phyloP scores from a whole-genome alignment of 352 stramenopile genomes.

The Globisporangium mamillatum region DNA sequence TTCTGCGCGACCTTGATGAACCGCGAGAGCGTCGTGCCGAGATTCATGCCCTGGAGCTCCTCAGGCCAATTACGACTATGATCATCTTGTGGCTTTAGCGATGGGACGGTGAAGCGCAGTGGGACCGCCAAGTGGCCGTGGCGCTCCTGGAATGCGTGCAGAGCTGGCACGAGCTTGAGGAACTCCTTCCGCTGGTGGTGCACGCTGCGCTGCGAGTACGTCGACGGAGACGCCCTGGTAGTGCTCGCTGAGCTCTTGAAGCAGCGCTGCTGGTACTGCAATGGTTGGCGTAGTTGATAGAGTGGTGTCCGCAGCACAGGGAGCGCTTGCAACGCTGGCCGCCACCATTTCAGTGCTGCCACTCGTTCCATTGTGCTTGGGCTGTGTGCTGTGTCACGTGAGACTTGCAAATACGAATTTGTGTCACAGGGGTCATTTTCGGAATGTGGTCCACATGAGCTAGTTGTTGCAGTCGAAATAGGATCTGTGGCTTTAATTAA shows the following conservation, averaged over 20 bases:
- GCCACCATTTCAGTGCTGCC: neutral
- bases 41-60: constrained; percentile 35
- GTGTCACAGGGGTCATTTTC: neutral
- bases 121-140: constrained; percentile 33
- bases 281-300: neutral
- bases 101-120: constrained; percentile 31
- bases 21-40: constrained; percentile 38
- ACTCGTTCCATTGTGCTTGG: neutral
- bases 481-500: neutral
- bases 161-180: constrained; percentile 22
- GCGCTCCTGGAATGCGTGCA: constrained; percentile 35
- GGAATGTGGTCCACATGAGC: neutral
- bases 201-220: constrained; percentile 11
- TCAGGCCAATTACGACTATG: constrained; percentile 16
- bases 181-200: constrained; percentile 27
- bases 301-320: neutral
- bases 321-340: neutral
- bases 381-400: neutral
- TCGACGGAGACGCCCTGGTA: neutral
- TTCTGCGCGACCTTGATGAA: constrained; percentile 36
- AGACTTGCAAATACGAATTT: neutral
- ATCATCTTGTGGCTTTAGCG: neutral
- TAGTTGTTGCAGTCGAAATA: neutral
- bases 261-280: neutral
- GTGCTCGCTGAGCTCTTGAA: neutral